Conservation (phyloP, 495 filamentous ascomycete species). For the Poronia punctata region DNA sequence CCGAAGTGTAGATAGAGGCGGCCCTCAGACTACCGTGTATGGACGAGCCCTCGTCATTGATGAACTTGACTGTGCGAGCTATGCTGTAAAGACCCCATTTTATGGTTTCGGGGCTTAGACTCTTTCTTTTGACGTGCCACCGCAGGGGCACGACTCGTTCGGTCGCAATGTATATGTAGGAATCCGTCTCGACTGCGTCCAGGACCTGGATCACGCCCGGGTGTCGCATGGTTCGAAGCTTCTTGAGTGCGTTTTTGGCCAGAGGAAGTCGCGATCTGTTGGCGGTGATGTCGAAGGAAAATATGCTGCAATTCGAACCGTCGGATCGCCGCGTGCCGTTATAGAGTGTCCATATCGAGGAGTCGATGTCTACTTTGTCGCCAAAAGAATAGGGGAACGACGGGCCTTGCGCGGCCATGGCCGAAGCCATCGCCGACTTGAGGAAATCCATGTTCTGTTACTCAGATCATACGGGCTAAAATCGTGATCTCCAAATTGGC, state of each 20-base stretch:
- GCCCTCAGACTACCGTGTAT: conserved; percentile 81
- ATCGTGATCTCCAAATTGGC: no score
- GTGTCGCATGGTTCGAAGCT: conserved; percentile 84
- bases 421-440: conserved; percentile 93
- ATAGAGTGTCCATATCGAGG: conserved; percentile 85
- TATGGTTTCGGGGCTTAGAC: conserved; percentile 75
- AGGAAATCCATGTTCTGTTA: conserved; percentile 76
- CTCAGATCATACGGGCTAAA: conserved; percentile 18
- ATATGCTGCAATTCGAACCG: conserved; percentile 87
- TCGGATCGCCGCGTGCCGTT: conserved; percentile 92
- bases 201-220: conserved; percentile 89
- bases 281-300: conserved; percentile 79
- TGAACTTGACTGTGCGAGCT: conserved; percentile 88
- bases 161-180: conserved; percentile 90
- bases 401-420: conserved; percentile 81
- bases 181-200: conserved; percentile 93
- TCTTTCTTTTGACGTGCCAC: conserved; percentile 81
- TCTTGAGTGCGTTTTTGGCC: conserved; percentile 86
- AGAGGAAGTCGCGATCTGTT: conserved; percentile 76
- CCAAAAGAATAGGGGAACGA: conserved; percentile 88
- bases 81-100: conserved; percentile 92
- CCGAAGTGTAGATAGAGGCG: conserved; percentile 81
- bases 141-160: conserved; percentile 77
- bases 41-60: conserved; percentile 86
- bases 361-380: conserved; percentile 79